Percentiles rank a stretch among this genome's conserved stretches.
Conservation (phyloP, 768 basidiomycete species). For the Lactarius tabidus region DNA sequence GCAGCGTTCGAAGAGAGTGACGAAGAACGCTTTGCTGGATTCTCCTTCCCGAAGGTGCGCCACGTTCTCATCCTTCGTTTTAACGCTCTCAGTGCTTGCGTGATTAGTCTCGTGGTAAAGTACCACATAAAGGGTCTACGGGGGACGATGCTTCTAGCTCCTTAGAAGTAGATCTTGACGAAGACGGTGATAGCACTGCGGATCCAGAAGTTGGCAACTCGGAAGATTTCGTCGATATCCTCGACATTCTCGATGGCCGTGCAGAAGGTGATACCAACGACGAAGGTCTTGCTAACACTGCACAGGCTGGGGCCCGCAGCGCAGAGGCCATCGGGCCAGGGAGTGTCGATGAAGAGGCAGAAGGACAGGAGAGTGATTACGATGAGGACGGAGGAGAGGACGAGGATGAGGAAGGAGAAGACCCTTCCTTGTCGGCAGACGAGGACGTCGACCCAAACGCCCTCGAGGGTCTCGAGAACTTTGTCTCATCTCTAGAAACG, state of each 20-base stretch:
- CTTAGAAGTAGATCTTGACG: slow-evolving; percentile 33
- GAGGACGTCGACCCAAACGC: slow-evolving; percentile 53
- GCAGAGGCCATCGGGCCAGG: no score
- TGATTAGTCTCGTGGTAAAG: slow-evolving; percentile 8
- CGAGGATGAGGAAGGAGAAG: slow-evolving; percentile 43
- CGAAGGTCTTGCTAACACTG: background rate
- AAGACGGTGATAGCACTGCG: slow-evolving; percentile 35
- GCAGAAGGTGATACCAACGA: slow-evolving; percentile 29
- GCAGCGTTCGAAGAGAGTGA: slow-evolving; percentile 80
- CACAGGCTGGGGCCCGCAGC: background rate
- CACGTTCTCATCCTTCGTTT: background rate
- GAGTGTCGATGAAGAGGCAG: background rate
- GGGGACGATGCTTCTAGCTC: background rate
- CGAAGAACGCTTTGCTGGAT: slow-evolving; percentile 71
- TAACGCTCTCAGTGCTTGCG: background rate
- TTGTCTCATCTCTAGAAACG: slow-evolving; percentile 65
- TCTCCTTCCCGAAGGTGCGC: slow-evolving; percentile 40
- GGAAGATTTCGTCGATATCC: slow-evolving; percentile 29
- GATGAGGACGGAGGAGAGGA: slow-evolving; percentile 40
- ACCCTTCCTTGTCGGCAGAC: slow-evolving; percentile 42
- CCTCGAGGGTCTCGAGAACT: slow-evolving; percentile 64
- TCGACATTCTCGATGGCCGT: slow-evolving; percentile 30
- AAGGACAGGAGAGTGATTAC: slow-evolving; percentile 32
- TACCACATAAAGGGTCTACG: background rate
- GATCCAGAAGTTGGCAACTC: slow-evolving; percentile 35